Evolutionary conservation across 2,329 filamentous ascomycete genomes (phyloP), one percentile per base, ranked within the genome.

Genomic region (Orbilia blumenaviensis): DNA sequence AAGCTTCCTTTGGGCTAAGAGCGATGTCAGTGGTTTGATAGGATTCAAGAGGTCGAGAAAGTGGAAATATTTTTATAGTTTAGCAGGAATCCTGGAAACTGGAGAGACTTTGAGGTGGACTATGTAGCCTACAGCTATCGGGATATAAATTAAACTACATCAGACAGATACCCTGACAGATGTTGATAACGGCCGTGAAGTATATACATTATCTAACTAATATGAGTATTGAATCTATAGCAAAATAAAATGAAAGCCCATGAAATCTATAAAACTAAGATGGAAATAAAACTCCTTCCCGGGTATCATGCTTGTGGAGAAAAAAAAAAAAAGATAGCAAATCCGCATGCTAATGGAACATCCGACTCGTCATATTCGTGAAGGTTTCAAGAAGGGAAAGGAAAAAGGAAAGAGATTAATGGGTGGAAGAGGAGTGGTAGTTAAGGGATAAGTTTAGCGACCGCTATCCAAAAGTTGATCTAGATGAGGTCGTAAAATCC

Each of bases 1-100:
- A 58, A 78, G 77, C n/a, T 78, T 77, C 46, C n/a, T 79, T 12
- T 80, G 69, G 66, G 75, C 67, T 1, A 63, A 32, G 42, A 66
- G 75, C 34, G 74, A 77, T 42, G 48, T 32, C 2, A 54, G 56
- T 14, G 79, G 64, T 14, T 58, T 68, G 58, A 58, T 46, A 2
- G 78, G 76, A 12, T 73, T 76, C 64, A 78, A 38, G 48, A 64
- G 36, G 27, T 71, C 60, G 34, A 79, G 68, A 41, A 38, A 38
- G 12, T 78, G 77, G 64, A 79, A 79, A 41, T 69, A 50, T 56
- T 48, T 76, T 3, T 64, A 63, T 16, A 69, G 42, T 5, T n/a
- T 69, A 1, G 72, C 64, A 7, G 72, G 72, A 3, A 32, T 60
- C 10, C 21, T 76, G 18, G 72, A 76, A 34, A 46, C 66, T 14